Percentiles rank a stretch among this genome's conserved stretches.
phyloP scores from a whole-genome alignment of 441 rosid genomes.

The Sinapis alba region DNA sequence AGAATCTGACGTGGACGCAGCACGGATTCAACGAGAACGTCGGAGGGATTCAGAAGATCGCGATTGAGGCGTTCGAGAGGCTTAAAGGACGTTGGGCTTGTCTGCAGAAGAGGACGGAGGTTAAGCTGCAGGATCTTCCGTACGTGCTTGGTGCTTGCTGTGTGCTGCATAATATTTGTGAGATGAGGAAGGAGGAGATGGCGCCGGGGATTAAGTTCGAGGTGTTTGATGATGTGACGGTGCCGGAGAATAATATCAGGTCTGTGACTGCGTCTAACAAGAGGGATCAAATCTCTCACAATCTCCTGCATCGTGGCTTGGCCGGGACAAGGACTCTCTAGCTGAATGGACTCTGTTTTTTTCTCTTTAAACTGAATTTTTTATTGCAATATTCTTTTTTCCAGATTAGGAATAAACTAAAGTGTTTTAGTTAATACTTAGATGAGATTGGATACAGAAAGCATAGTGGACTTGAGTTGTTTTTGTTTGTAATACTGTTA shows the following conservation, averaged over 20 bases:
- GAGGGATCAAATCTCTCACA: constrained; percentile 78
- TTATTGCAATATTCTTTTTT: constrained; percentile 38
- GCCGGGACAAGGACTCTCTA: constrained; percentile 51
- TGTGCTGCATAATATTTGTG: constrained; percentile 80
- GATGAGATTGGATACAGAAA: constrained; percentile 28
- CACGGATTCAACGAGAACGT: constrained; percentile 74
- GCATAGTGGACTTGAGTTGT: not conserved
- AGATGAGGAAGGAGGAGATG: constrained; percentile 64
- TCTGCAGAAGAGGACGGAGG: constrained; percentile 79
- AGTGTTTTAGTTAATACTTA: not conserved
- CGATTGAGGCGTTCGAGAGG: constrained; percentile 59
- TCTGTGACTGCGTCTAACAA: constrained; percentile 49
- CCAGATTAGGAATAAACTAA: constrained; percentile 29
- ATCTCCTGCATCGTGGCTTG: constrained; percentile 77
- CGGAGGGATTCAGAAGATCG: constrained; percentile 47
- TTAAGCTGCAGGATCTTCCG: constrained; percentile 80
- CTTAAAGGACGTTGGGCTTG: constrained; percentile 80
- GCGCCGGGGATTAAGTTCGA: constrained; percentile 52
- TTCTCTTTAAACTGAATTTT: not conserved
- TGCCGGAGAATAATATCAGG: constrained; percentile 58
- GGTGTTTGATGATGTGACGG: constrained; percentile 66
- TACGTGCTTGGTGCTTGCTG: constrained; percentile 87
- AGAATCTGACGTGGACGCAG: constrained; percentile 81
- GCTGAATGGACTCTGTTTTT: constrained; percentile 35
- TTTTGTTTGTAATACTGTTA: constrained; percentile 11